Base-by-base conservation (phyloP, 2,329 filamentous ascomycete genomes). In the Aspergillus ochraceus region DNA sequence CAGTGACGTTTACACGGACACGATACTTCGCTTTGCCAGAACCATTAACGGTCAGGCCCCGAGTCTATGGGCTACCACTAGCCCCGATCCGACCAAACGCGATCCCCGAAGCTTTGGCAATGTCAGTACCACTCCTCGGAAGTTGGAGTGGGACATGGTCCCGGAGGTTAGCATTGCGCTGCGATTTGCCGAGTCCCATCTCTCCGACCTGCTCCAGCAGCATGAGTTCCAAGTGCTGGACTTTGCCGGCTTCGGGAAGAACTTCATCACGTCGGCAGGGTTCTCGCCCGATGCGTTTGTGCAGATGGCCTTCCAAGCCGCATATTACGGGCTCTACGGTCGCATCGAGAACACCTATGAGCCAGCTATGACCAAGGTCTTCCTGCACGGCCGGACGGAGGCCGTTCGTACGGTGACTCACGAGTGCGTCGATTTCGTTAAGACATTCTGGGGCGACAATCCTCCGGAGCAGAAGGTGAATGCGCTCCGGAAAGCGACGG, bases 241-340 rank as follows among this genome's bases (percentile, higher is more conserved):
- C 67, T 98, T 98, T 68, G 80, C 81, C 52, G 86, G 88, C 24
- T 99, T 96, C 68, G 95, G 95, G 66, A 97, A 97, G 82, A 97
- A 95, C 76, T 97, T 97, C 73, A 97, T 99, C 77, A 98, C 92
- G 0, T 92, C 90, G 0, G 96, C 96, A 88, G 94, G 94, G 8
- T 96, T 98, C 77, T 98, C 94, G 0, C 94, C 95, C 0, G 95
- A 98, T 74, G 95, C 95, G 0, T 99, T 97, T 73, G 91, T 99
- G 20, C 95, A 99, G 76, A 98, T 99, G 94, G 95, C 95, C 0
- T 97, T 97, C 80, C 95, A 99, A 76, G 94, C 94, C 4, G 94
- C 95, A 1, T 98, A 99, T 80, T 99, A 97, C 71, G 95, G 95
- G 2, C 84, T 99, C 8, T 99, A 98, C 69, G 95, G 95, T 3